Evolutionary conservation across 306 rosid genomes (phyloP), one percentile per base, ranked within the genome.

Genomic region (Pueraria montana): DNA sequence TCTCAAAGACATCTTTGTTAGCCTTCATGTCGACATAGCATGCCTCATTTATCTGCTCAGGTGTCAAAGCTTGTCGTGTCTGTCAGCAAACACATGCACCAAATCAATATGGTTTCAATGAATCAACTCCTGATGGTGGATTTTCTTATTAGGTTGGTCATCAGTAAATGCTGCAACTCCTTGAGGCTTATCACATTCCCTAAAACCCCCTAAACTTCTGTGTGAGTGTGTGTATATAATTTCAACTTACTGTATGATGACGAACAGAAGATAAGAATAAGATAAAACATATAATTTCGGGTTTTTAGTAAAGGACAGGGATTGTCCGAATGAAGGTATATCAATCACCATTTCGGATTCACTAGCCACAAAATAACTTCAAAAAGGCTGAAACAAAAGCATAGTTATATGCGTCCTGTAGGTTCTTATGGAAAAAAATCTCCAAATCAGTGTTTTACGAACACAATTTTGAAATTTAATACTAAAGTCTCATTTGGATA

Each of bases 1-100:
- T 96, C 12, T 96, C 97, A 85, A 88, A 96, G 79, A 96, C 98
- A 81, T 90, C 91, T 78, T 90, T 96, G 91, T 96, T 96, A 55
- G 97, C 87, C 64, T 86, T 90, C 80, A 83, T 82, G 86, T 96
- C 97, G 52, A 96, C 98, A 83, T 92, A 90, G 81, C 97, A 92
- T 2, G 86, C 87, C 77, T 92, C 90, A 78, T 94, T 96, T 71
- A 96, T 96, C 80, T 88, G 98, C 88, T 89, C 95, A 0, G 95
- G 97, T 5, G 95, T 92, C 10, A 83, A 84, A 45, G 99, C 96
- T 79, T 85, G 91, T 56, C 99, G 88, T 40, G 93, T 92, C 99
- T 96, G 87, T 84, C 86, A 83, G 89, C 61, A 87, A 66, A 68
- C 69, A 17, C 18, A 46, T 56, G 23, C 77, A 53, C 43, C 50